Evolutionary conservation across 2,329 filamentous ascomycete species (phyloP), one percentile per base, ranked within the genome.

Genomic region (Aspergillus niger): DNA sequence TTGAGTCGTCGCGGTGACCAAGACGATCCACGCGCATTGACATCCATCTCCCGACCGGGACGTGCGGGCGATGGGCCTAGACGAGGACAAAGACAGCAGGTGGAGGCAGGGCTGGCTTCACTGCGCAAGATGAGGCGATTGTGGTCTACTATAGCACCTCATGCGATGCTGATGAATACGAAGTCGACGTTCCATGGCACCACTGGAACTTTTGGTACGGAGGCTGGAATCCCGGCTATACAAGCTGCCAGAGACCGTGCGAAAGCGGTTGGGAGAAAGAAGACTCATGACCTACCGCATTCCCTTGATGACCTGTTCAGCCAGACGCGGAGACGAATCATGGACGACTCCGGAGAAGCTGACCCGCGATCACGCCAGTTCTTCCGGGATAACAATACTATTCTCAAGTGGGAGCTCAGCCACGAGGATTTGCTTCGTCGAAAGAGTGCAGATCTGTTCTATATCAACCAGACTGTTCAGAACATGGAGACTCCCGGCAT

Each of bases 121-220:
- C 8, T 60, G 15, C 59, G 62, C 57, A 61, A 60, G 55, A 59
- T 64, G 63, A 69, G 65, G 53, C 71, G 68, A 2, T 55, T 67
- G 20, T 55, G 63, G 59, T 73, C 72, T 20, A 57, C 61, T 38
- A 64, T 72, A 43, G 67, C 65, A 2, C 67, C 70, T 4, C 69
- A 72, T 62, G 65, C 71, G 10, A 76, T 77, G 67, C 57, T 80
- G 22, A 77, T 79, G 70, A 73, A 70, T 49, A 72, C 78, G 17
- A 63, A 62, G 13, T 77, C 79, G 51, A 57, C 60, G 1, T 82
- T 80, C 64, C 71, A 81, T 59, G 30, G 66, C 8, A 60, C 63
- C 3, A 79, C 68, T 32, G 80, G 81, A 3, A 83, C 81, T 0
- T 82, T 82, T 65, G 78, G 76, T 2, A 82, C 80, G 0, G 70